Base-by-base conservation (phyloP, 2,329 filamentous ascomycete species). In the Paracoccidioides brasiliensis region DNA sequence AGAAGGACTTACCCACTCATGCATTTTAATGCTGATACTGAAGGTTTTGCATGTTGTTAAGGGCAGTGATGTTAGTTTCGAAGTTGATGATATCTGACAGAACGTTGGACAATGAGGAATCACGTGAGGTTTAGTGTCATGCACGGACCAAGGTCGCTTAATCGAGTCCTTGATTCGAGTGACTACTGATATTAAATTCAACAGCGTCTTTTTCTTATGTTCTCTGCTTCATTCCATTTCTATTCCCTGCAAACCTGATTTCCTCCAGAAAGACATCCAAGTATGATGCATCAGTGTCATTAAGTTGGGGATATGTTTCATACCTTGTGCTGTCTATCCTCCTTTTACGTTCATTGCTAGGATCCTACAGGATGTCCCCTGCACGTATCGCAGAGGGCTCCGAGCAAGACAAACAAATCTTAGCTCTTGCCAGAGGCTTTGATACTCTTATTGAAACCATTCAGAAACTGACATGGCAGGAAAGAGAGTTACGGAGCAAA, bases 381-480 rank as follows among this genome's bases (percentile, higher is more conserved):
- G 63, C 65, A 55, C 59, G 61, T 53, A 62, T 66, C 30, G 51
- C 61, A 57, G 61, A 63, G 52, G 61, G 67, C 44, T 56, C 60
- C 57, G 68, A 67, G 62, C 65, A 66, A 55, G 66, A 69, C 55
- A 64, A 62, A 56, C 67, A 70, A 59, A 42, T 72, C 42, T 64
- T 70, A 56, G 66, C 65, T 15, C 59, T 74, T 51, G 68, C 69
- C 51, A 65, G 64, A 62, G 70, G 69, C 44, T 71, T 73, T 59
- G 70, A 72, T 67, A 69, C 69, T 59, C 67, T 74, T 42, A 62
- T 74, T 62, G 64, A 72, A 63, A 70, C 69, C 28, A 65, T 68
- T 45, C 70, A 70, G 56, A 67, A 67, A 60, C 65, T 72, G 58
- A 67, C 64, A 56, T 64, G 66, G 60, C 71, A 67, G 60, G 69